Percentiles rank a stretch among this genome's conserved stretches.
Evolutionary conservation across 805 yeast genomes (phyloP).

Genomic region (Saccharomycopsis malanga): DNA sequence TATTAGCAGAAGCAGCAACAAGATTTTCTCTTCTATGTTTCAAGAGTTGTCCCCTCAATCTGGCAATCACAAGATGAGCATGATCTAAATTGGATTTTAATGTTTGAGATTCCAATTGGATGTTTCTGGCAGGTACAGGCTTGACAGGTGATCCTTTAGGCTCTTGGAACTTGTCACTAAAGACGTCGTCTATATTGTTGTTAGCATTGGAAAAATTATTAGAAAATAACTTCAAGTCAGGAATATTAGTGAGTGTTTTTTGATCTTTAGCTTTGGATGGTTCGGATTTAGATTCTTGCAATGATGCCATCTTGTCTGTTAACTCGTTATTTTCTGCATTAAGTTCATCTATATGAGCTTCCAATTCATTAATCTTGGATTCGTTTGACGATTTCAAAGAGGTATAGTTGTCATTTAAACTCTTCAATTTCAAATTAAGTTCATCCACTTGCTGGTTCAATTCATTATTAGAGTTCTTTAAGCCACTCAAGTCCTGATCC

Average conservation of each 20-base stretch:
- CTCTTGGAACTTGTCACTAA: slow-evolving; percentile 29
- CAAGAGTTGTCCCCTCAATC: slow-evolving; percentile 44
- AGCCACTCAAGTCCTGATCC: slow-evolving; percentile 35
- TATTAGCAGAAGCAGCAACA: not conserved
- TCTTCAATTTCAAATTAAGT: slow-evolving; percentile 33
- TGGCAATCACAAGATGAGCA: slow-evolving; percentile 57
- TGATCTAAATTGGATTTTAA: slow-evolving; percentile 55
- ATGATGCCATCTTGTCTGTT: slow-evolving; percentile 32
- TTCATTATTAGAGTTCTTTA: slow-evolving; percentile 31
- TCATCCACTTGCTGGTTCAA: slow-evolving; percentile 45
- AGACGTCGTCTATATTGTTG: slow-evolving; percentile 3
- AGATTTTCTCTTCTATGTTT: slow-evolving; percentile 27
- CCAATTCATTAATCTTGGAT: slow-evolving; percentile 42
- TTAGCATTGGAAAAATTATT: slow-evolving; percentile 28
- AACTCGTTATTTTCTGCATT: slow-evolving; percentile 65
- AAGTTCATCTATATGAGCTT: slow-evolving; percentile 46
- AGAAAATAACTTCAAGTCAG: slow-evolving; percentile 24
- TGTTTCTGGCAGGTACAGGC: slow-evolving; percentile 34
- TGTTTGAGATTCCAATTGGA: slow-evolving; percentile 57
- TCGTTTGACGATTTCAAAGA: slow-evolving; percentile 32
- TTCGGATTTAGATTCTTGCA: slow-evolving; percentile 1
- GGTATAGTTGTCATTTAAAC: slow-evolving; percentile 35
- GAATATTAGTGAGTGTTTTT: slow-evolving; percentile 18
- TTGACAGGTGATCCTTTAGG: slow-evolving; percentile 33
- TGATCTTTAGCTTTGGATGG: not conserved